Evolutionary conservation across 495 filamentous ascomycete genomes (phyloP).

Genomic region (Penicillium samsonianum): DNA sequence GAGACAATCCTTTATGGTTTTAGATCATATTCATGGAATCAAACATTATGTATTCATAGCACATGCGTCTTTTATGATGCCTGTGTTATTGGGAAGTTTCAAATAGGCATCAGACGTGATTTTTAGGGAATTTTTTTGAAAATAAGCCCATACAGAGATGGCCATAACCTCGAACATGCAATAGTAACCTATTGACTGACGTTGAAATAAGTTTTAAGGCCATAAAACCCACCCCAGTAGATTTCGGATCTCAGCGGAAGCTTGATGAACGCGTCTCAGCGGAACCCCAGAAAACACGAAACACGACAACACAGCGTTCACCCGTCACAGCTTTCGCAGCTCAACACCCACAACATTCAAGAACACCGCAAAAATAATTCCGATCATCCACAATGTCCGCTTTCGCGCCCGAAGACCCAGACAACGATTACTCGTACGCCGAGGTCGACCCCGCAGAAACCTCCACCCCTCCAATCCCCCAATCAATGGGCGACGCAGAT

Average conservation of each 20-base stretch:
- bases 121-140: not conserved
- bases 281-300: constrained; percentile 2
- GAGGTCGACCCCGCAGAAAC: constrained; percentile 24
- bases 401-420: constrained; percentile 26
- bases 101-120: not conserved
- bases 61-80: not conserved
- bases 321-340: not conserved
- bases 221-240: not conserved
- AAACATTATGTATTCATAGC: not conserved
- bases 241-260: not conserved
- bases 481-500: constrained; percentile 21
- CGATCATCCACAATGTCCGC: constrained; percentile 27
- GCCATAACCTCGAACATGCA: too few species aligned
- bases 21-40: not conserved
- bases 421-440: constrained; percentile 26
- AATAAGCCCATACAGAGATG: not conserved
- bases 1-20: not conserved
- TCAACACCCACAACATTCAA: not conserved
- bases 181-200: not conserved
- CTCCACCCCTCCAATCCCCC: constrained; percentile 26
- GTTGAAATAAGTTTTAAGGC: not conserved
- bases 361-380: not conserved
- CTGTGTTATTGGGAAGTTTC: not conserved
- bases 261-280: constrained; percentile 7
- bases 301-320: not conserved